A percentile compares a stretch with the other conserved stretches of the same genome.
Evolutionary conservation across 208 protist genomes (phyloP).

Genomic region (Trypanosomatidae sp.): DNA sequence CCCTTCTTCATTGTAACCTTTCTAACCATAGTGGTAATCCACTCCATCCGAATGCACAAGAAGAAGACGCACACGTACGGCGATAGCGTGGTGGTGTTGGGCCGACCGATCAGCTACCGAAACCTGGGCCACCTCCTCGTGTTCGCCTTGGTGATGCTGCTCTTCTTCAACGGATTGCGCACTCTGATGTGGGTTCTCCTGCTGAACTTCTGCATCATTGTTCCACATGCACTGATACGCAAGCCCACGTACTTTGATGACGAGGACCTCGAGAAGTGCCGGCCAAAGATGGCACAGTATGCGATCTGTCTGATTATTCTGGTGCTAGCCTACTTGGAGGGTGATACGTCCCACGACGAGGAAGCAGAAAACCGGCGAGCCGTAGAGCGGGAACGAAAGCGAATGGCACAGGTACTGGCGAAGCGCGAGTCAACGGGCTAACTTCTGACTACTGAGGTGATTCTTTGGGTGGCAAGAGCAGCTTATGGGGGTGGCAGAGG

Average conservation of each 20-base stretch:
- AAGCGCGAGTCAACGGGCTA: constrained; percentile 14
- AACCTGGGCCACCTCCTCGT: constrained; percentile 41
- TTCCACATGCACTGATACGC: constrained; percentile 74
- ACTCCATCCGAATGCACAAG: constrained; percentile 39
- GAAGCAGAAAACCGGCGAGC: constrained; percentile 20
- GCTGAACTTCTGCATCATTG: constrained; percentile 54
- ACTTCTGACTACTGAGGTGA: background rate
- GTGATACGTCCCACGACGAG: constrained; percentile 33
- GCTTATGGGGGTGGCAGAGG: background rate
- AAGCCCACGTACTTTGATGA: constrained; percentile 84
- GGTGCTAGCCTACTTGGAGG: constrained; percentile 65
- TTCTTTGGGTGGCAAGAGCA: background rate
- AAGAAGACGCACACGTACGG: constrained; percentile 29
- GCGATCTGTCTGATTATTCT: constrained; percentile 48
- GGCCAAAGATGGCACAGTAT: constrained; percentile 74
- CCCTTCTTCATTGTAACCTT: constrained; percentile 52
- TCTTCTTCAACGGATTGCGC: constrained; percentile 52
- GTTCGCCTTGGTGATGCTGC: constrained; percentile 32
- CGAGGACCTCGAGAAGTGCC: constrained; percentile 83
- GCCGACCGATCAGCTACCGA: constrained; percentile 44
- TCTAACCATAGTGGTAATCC: constrained; percentile 35
- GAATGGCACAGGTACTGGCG: constrained; percentile 20
- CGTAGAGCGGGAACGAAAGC: constrained; percentile 30
- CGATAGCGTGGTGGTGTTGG: constrained; percentile 28
- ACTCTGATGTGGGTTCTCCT: constrained; percentile 39